Evolutionary conservation across 2,329 filamentous ascomycete species (phyloP).

Genomic region (Aspergillus ochraceus): DNA sequence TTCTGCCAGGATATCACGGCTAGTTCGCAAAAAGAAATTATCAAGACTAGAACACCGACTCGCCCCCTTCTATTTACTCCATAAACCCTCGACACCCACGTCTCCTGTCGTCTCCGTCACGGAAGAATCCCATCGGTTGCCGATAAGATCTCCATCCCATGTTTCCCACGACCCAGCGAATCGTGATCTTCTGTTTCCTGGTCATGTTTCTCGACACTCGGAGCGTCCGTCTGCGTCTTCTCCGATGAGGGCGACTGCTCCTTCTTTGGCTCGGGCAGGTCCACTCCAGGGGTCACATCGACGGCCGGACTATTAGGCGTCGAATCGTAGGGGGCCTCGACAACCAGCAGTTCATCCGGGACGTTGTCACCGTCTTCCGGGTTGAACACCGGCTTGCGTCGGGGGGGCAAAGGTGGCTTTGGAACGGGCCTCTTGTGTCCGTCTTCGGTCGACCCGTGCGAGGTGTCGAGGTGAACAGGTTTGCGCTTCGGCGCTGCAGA

Average conservation of each 20-base stretch:
- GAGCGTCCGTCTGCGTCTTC: background rate
- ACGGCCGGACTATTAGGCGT: slow-evolving; percentile 43
- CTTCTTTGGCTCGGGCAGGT: slow-evolving; percentile 12
- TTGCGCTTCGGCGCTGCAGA: slow-evolving; percentile 66
- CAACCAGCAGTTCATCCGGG: slow-evolving; percentile 60
- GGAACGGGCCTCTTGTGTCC: slow-evolving; percentile 38
- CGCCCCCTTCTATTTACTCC: background rate
- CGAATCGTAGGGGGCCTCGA: slow-evolving; percentile 65
- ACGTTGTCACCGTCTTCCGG: slow-evolving; percentile 35
- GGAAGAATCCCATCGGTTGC: slow-evolving; percentile 21
- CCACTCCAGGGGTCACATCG: slow-evolving; percentile 18
- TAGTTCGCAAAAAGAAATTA: background rate
- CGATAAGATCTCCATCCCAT: slow-evolving; percentile 19
- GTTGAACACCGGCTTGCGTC: slow-evolving; percentile 39
- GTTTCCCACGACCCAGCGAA: slow-evolving; percentile 3
- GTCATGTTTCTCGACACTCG: background rate
- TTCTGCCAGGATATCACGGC: background rate
- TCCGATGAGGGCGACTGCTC: background rate
- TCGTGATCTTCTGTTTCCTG: background rate
- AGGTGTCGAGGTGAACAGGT: slow-evolving; percentile 51
- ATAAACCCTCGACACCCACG: background rate
- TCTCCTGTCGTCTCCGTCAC: background rate
- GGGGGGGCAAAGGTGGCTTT: slow-evolving; percentile 50
- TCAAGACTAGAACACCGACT: background rate
- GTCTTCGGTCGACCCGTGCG: slow-evolving; percentile 32